Evolutionary conservation across 2,329 filamentous ascomycete species (phyloP), one percentile per base, ranked within the genome.

Genomic region (Phialemonium atrogriseum): DNA sequence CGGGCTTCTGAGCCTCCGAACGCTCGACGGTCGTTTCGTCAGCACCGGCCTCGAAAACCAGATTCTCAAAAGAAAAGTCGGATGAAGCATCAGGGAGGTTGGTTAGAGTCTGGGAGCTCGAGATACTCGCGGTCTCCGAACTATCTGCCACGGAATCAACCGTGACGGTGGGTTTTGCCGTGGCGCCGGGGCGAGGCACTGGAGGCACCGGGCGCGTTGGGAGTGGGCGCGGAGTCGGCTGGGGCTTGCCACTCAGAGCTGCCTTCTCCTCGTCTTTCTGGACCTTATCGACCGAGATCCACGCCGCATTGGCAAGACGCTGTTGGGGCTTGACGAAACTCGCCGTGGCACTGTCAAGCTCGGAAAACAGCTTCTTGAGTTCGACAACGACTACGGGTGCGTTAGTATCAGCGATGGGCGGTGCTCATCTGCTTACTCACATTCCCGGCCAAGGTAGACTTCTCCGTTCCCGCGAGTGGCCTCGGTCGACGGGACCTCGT

Each of bases 281-380:
- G 7, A 30, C 19, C 34, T 48, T 46, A 10, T 49, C 44, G 2
- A 53, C 40, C 21, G 47, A 46, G 22, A 60, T 73, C 14, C 94
- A 65, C 1, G 87, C 87, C 23, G 88, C 72, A 30, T 86, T 80
- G 16, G 87, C 87, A 20, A 95, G 68, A 42, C 85, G 76, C 44
- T 82, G 79, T 4, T 79, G 77, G 2, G 87, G 87, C 25, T 69
- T 74, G 18, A 88, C 76, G 11, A 71, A 78, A 9, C 67, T 59
- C 24, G 68, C 63, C 5, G 72, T 60, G 2, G 80, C 77, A 2
- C 65, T 70, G 37, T 81, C 77, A 50, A 94, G 76, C 36, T 77
- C 70, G 8, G 70, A 55, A 48, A 94, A 94, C 0, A 94, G 62
- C 4, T 59, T 62, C 16, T 70, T 70, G 24, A 95, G 66, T 52